Evolutionary conservation across 768 basidiomycete species (phyloP), one percentile per base, ranked within the genome.

Genomic region (Artomyces pyxidatus): DNA sequence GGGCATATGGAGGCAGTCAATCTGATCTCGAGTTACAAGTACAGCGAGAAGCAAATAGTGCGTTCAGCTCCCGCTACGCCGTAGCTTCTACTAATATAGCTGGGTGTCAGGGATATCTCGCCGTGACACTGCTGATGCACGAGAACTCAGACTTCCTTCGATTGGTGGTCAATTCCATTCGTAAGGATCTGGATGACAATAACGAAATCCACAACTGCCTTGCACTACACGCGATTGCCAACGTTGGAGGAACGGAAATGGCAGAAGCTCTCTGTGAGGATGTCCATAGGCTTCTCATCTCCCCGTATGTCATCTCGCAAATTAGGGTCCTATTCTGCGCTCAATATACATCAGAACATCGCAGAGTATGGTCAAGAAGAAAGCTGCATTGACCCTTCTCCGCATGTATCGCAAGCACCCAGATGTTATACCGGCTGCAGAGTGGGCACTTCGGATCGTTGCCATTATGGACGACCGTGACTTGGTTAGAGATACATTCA

Each of bases 1-100:
- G 96, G 96, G 14, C 96, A 98, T 66, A 96, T 98, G 94, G 94
- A 98, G 62, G 95, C 96, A 22, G 92, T 98, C 57, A 98, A 99
- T 65, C 77, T 99, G 56, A 97, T 99, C 57, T 88, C 94, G 23
- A 92, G 89, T 60, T 68, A 79, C 27, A 98, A 97, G 60, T 99
- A 99, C 63, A 92, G 87, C 61, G 96, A 99, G 72, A 99, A 99
- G 68, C 96, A 99, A 66, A 98, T 99, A 54, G 95, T 96, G 63
- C 56, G 89, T 66, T 23, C 47, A n/a, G 11, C 23, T 23, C 3
- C 27, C 40, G 6, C 10, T 4, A 23, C 7, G 6, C 17, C 29
- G 28, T 17, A 37, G 44, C 23, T 48, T 44, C 29, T 47, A 25
- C 53, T 56, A 46, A 61, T 37, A 22, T n/a, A 30, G 21, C 28